Evolutionary conservation across 352 stramenopile genomes (phyloP), one percentile per base, ranked within the genome.

Genomic region (Phytophthora podocarpi): DNA sequence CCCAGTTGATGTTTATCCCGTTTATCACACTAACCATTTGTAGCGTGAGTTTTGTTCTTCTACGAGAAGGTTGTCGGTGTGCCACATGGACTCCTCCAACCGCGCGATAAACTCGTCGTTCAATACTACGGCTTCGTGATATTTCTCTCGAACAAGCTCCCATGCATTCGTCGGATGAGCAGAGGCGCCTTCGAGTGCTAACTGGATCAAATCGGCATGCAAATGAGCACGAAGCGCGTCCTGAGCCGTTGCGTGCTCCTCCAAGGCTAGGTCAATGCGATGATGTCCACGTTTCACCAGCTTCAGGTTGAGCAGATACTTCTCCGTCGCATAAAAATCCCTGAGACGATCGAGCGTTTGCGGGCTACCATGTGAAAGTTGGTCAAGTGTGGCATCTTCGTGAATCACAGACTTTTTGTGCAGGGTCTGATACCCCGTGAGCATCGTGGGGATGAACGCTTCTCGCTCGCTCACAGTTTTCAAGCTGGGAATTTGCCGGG

Each of bases 221-320:
- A 91, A 56, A 40, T 91, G 79, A 28, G 75, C 77, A 27, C 53
- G 48, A 23, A 89, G 58, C 5, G 71, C 72, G 50, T 87, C 75
- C 15, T 39, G 30, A 24, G 62, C 74, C 10, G 64, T 81, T 7
- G 79, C 79, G 11, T 59, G 40, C 42, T 86, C 79, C 15, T 86
- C 71, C 21, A 91, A 43, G 2, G 74, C 73, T 23, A 89, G 26
- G 36, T 89, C 74, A 37, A 91, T 74, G 15, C 69, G 64, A 53
- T 67, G 60, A 2, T 37, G 40, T 27, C 52, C 57, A 24, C 35
- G 15, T 7, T 34, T 21, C 30, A 28, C 39, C 28, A 58, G 27
- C n/a, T 43, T 71, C 51, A 86, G 43, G 35, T 88, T 89, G 21
- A 91, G 62, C 26, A 89, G 56, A 43, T 90, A 90, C 43, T 72